Base-by-base conservation (phyloP, 2,329 filamentous ascomycete species). In the Fragosphaeria purpurea region DNA sequence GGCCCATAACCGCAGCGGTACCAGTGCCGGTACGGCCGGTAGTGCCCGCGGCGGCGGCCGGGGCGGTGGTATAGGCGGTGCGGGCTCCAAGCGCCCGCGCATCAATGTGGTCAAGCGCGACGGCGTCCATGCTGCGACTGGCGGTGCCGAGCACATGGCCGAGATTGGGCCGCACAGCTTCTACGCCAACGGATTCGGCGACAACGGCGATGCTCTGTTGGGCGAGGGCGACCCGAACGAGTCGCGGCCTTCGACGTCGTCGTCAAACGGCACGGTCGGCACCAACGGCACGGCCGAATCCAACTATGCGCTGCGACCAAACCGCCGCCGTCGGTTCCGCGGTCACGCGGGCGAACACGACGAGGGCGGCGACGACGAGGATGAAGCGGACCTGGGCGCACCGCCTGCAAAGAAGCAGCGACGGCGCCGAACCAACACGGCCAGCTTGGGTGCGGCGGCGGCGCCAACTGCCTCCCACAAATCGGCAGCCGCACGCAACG, bases 241-340 rank as follows among this genome's bases (percentile, higher is more conserved):
- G 31, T 71, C 71, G 6, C 70, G 76, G 3, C 76, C 76, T 1
- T 71, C 70, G 0, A 76, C 76, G 0, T 70, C 77, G 2, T 75
- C 73, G 0, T 80, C 77, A 7, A 56, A 60, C 13, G 72, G 69
- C 8, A 73, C 72, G 7, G 65, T 51, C 5, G 56, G 57, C 1
- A 76, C 73, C 7, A 71, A 70, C 8, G 56, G 57, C 1, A 76
- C 73, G 6, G 72, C 70, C 9, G 72, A 73, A 47, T 77, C 76
- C 0, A 70, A 66, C 5, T 76, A 76, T 57, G 76, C 76, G 1
- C 71, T 79, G 54, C 69, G 76, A 4, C 74, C 75, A 33, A 79
- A 78, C 61, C 69, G 74, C 7, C 74, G 75, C 57, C 75, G 75
- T 31, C 51, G 44, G 10, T 41, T 38, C 33, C 38, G 45, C 9